Evolutionary conservation across 2,329 filamentous ascomycete genomes (phyloP), one percentile per base, ranked within the genome.

Genomic region (Tolypocladium amazonense): DNA sequence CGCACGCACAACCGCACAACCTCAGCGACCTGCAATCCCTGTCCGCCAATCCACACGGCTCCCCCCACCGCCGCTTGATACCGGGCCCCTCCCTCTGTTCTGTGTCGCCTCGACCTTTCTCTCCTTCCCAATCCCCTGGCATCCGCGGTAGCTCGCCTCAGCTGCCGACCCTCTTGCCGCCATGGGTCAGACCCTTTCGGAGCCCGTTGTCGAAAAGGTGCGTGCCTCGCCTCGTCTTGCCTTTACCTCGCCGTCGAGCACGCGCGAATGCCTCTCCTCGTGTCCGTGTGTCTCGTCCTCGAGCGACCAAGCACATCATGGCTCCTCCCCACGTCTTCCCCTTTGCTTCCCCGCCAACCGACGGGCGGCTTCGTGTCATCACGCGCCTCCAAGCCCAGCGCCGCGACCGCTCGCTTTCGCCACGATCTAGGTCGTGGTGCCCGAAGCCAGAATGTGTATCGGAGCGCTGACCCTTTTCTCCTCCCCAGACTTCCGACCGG

Each of bases 141-240:
- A 56, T 59, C 60, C 65, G 65, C 64, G 65, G 59, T 65, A 68
- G 66, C 66, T 64, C 50, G 62, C 65, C 65, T 67, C 57, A 57
- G 58, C 64, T 63, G 59, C 65, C 67, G 63, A 65, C 62, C 65
- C 65, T 67, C 62, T 62, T 62, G 66, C 59, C 71, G 66, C 65
- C 78, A 99, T 99, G 94, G 94, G 94, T 85, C 94, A 99, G 83
- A 99, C 94, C 77, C 88, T 99, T 73, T 97, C 93, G 72, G 94
- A 99, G 83, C 94, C 94, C 71, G 92, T 99, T 72, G 89, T 96
- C 76, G 94, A 97, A 75, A 99, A 99, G 92, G 94, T 99, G 65
- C 65, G 72, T 70, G 61, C 38, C 56, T 58, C 30, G 41, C 41
- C 30, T 60, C 58, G 58, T 57, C 59, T 55, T 54, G 37, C 55